A percentile compares a stretch with the other conserved stretches of the same genome.
Evolutionary conservation across 2,329 filamentous ascomycete genomes (phyloP).

Genomic region (Aspergillus texensis): DNA sequence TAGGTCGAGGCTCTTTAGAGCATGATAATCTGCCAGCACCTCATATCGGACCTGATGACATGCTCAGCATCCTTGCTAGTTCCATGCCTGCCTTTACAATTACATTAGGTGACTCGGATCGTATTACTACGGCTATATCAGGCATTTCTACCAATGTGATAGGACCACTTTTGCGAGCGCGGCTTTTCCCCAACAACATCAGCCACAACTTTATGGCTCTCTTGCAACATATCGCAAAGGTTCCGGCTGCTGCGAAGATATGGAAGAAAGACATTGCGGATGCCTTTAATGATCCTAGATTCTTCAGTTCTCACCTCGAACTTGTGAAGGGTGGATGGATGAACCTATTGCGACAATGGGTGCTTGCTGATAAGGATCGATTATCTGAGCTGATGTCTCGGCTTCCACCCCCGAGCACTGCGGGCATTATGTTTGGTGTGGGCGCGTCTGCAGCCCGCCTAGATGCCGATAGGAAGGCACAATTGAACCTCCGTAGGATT

Average conservation of each 20-base stretch:
- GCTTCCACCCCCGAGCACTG: slow-evolving; percentile 82
- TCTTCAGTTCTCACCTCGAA: slow-evolving; percentile 71
- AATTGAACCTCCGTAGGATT: slow-evolving; percentile 83
- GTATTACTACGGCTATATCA: slow-evolving; percentile 74
- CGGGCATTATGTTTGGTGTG: slow-evolving; percentile 97
- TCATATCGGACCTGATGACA: slow-evolving; percentile 66
- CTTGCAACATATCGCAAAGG: slow-evolving; percentile 73
- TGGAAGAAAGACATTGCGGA: slow-evolving; percentile 94
- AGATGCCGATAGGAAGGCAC: slow-evolving; percentile 92
- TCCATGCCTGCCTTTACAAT: slow-evolving; percentile 80
- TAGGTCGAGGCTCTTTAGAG: slow-evolving; percentile 44
- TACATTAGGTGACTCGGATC: slow-evolving; percentile 82
- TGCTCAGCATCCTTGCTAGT: slow-evolving; percentile 75
- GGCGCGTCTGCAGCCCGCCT: slow-evolving; percentile 89
- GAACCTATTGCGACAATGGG: slow-evolving; percentile 80
- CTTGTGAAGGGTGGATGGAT: slow-evolving; percentile 78
- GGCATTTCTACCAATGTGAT: slow-evolving; percentile 84
- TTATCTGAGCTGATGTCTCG: slow-evolving; percentile 78
- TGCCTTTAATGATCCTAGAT: slow-evolving; percentile 85
- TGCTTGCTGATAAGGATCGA: slow-evolving; percentile 81
- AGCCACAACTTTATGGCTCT: slow-evolving; percentile 71
- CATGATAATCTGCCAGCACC: slow-evolving; percentile 42
- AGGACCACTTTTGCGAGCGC: slow-evolving; percentile 78
- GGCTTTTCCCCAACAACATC: slow-evolving; percentile 83
- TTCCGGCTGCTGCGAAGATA: slow-evolving; percentile 79